Percentiles rank a stretch among this genome's conserved stretches.
Conservation (phyloP, 176 grass and related monocot species). For the Ensete glaucum region DNA sequence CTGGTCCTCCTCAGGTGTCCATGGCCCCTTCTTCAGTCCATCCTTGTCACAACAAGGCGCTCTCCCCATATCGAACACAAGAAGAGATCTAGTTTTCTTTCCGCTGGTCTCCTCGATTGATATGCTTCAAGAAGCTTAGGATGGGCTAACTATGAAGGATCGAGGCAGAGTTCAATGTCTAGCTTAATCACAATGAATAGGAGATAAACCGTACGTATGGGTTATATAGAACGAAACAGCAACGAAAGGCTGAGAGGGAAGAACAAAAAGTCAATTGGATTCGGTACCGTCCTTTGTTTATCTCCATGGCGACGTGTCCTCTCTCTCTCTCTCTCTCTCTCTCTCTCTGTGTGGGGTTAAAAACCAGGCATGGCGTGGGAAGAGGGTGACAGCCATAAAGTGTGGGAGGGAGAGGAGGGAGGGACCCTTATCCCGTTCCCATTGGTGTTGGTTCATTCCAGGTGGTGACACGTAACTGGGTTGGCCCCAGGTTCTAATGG, state of each 20-base stretch:
- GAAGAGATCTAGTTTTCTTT: neutral
- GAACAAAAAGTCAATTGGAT: conserved; percentile 63
- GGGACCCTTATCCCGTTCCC: neutral
- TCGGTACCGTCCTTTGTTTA: conserved; percentile 83
- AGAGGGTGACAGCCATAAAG: neutral
- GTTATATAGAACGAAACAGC: conserved; percentile 44
- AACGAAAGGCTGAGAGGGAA: conserved; percentile 3
- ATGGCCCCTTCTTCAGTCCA: conserved; percentile 87
- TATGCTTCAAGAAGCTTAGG: neutral
- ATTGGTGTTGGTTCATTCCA: neutral
- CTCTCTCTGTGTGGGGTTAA: neutral
- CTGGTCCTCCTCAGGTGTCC: conserved; percentile 86
- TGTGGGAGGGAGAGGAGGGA: neutral
- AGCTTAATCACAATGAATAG: conserved; percentile 4
- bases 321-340: conserved; percentile 4
- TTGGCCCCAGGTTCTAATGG: neutral
- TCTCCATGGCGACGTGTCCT: conserved; percentile 60
- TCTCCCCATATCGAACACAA: conserved; percentile 45
- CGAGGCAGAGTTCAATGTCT: no score
- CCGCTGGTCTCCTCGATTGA: neutral
- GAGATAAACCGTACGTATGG: conserved; percentile 19
- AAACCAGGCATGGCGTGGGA: neutral
- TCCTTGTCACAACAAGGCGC: conserved; percentile 84
- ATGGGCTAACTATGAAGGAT: conserved; percentile 19
- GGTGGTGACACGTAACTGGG: neutral